Evolutionary conservation across 73 alveolate species (phyloP).

Genomic region (Blepharisma japonicum): DNA sequence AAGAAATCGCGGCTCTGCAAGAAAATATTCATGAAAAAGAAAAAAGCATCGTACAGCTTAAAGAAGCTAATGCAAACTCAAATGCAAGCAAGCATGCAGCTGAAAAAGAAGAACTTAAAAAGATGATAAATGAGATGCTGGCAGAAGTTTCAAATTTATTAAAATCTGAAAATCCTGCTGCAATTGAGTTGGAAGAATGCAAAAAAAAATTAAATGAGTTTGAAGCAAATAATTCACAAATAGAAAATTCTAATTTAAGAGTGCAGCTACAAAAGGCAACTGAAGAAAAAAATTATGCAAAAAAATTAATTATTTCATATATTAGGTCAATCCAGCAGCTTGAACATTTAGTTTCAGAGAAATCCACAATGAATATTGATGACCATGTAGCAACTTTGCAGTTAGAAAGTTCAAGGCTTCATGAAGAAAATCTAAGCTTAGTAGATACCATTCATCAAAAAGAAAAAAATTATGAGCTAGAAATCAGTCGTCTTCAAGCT

Average conservation of each 20-base stretch:
- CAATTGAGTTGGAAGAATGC: too few species aligned
- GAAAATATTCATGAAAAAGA: too few species aligned
- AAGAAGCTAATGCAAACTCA: too few species aligned
- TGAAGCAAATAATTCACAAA: too few species aligned
- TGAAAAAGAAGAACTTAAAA: too few species aligned
- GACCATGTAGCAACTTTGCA: neutral
- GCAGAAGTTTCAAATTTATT: too few species aligned
- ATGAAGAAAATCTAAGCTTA: slow-evolving; percentile 2
- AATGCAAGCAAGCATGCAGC: too few species aligned
- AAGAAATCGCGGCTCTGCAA: too few species aligned
- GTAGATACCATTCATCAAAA: neutral
- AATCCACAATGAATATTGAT: neutral
- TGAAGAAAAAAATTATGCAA: slow-evolving; percentile 4
- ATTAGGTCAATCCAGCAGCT: neutral
- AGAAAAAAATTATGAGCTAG: neutral
- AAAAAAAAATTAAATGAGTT: too few species aligned
- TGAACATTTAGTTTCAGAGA: neutral
- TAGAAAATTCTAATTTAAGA: neutral
- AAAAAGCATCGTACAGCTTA: too few species aligned
- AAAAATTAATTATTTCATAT: neutral
- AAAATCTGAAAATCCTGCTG: too few species aligned
- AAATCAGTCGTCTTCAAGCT: neutral
- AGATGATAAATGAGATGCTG: too few species aligned
- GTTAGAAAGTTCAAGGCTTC: neutral
- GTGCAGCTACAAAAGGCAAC: slow-evolving; percentile 7